Evolutionary conservation across 2,329 filamentous ascomycete species (phyloP), one percentile per base, ranked within the genome.

Genomic region (Emydomyces testavorans): DNA sequence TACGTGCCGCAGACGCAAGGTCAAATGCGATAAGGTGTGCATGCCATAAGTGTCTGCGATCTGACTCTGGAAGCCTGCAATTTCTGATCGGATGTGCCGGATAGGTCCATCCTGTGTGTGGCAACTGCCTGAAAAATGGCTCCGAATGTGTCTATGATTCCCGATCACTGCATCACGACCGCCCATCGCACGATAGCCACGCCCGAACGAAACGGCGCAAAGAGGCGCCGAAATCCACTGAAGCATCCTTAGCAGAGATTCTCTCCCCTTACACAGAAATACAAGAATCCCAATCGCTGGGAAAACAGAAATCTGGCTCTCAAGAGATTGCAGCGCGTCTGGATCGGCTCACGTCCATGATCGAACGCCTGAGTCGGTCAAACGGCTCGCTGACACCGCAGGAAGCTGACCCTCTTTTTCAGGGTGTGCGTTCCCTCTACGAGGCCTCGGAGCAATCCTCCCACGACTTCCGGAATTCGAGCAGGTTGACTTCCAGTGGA

Each of bases 1-100:
- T 54, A 67, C 62, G 1, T 72, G 69, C 57, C 65, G 69, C 40
- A 58, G 65, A 49, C 62, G 69, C 24, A 72, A 72, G 53, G 67
- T 72, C 41, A 71, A 71, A 62, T 72, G 69, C 52, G 53, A 53
- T 43, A 56, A 54, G 49, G 54, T 53, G 35, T 8, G 51, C 13
- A n/a, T n/a, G n/a, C n/a, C n/a, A n/a, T n/a, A n/a, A n/a, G n/a
- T n/a, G 3, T 15, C 36, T 26, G 10, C 26, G n/a, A 2, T 2
- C 34, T 28, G 23, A 18, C 16, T 16, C 21, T 4, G 20, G 20
- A 21, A 6, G n/a, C 35, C 35, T 6, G 28, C 39, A 34, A 11
- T 15, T 8, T 34, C 26, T 35, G 40, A 24, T 41, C 18, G 13
- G 21, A 13, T 13, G 7, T 21, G 6, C n/a, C 8, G 16, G 37